A percentile compares a stretch with the other conserved stretches of the same genome.
Evolutionary conservation across 108 stramenopile genomes (phyloP).

Genomic region (Nitzschia sp.): DNA sequence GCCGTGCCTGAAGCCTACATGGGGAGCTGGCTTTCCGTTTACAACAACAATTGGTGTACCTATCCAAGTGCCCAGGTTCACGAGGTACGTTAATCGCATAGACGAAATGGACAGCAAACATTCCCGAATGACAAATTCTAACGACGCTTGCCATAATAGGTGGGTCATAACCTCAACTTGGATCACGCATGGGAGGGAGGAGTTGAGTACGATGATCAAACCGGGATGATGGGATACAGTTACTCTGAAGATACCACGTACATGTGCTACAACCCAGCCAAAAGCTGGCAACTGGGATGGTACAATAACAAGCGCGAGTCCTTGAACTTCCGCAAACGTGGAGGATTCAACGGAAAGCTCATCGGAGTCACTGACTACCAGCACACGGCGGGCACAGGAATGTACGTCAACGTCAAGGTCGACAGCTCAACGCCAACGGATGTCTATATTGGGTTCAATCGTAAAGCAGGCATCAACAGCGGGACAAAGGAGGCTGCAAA

Average conservation of each 20-base stretch:
- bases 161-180: neutral
- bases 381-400: neutral
- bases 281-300: slow-evolving; percentile 67
- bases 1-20: slow-evolving; percentile 48
- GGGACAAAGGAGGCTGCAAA: slow-evolving; percentile 45
- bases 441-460: slow-evolving; percentile 48
- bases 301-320: slow-evolving; percentile 26
- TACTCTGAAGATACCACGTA: slow-evolving; percentile 1
- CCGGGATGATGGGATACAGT: slow-evolving; percentile 33
- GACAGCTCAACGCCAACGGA: neutral
- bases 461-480: slow-evolving; percentile 42
- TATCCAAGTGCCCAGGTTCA: slow-evolving; percentile 54
- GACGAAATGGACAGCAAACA: no score
- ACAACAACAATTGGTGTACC: slow-evolving; percentile 54
- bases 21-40: slow-evolving; percentile 42
- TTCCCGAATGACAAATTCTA: no score
- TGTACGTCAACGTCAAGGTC: neutral
- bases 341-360: neutral
- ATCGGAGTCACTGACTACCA: neutral
- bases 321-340: neutral
- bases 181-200: slow-evolving; percentile 37
- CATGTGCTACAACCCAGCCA: slow-evolving; percentile 68
- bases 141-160: no score
- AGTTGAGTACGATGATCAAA: slow-evolving; percentile 54
- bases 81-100: slow-evolving; percentile 72